phyloP scores from a whole-genome alignment of 1,139 yeast genomes.

The Debaryomyces nepalensis region DNA sequence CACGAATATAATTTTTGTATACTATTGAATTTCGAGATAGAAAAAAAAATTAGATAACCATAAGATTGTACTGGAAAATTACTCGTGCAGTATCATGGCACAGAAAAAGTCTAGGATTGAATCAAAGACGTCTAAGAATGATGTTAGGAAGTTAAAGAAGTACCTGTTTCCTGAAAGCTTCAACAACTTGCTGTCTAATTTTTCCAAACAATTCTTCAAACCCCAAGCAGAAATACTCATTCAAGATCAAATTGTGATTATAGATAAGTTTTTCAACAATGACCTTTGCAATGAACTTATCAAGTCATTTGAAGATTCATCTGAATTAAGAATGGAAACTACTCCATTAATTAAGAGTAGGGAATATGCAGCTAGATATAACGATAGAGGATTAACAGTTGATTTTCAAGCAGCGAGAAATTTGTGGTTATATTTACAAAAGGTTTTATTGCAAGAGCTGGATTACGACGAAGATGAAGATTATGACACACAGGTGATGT shows the following conservation, averaged over 20 bases:
- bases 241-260: conserved; percentile 51
- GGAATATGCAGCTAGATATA: conserved; percentile 62
- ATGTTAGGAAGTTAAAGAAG: background rate
- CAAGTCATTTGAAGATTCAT: conserved; percentile 32
- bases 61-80: too few species aligned
- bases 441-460: conserved; percentile 34
- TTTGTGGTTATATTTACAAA: conserved; percentile 50
- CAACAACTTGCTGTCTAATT: conserved; percentile 24
- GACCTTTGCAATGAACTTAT: conserved; percentile 52
- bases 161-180: conserved; percentile 38
- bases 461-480: conserved; percentile 40
- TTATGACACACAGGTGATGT: conserved; percentile 28
- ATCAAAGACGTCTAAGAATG: background rate
- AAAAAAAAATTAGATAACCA: background rate
- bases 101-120: conserved; percentile 10
- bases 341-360: conserved; percentile 55
- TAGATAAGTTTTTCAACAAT: conserved; percentile 48
- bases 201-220: conserved; percentile 33
- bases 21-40: background rate
- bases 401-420: conserved; percentile 45
- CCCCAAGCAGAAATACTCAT: conserved; percentile 39
- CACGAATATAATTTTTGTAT: conserved; percentile 6
- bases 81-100: conserved; percentile 7
- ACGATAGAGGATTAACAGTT: conserved; percentile 53
- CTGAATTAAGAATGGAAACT: conserved; percentile 43